Evolutionary conservation across 1,284 basidiomycete species (phyloP), one percentile per base, ranked within the genome.

Genomic region (Sporisorium graminicola): DNA sequence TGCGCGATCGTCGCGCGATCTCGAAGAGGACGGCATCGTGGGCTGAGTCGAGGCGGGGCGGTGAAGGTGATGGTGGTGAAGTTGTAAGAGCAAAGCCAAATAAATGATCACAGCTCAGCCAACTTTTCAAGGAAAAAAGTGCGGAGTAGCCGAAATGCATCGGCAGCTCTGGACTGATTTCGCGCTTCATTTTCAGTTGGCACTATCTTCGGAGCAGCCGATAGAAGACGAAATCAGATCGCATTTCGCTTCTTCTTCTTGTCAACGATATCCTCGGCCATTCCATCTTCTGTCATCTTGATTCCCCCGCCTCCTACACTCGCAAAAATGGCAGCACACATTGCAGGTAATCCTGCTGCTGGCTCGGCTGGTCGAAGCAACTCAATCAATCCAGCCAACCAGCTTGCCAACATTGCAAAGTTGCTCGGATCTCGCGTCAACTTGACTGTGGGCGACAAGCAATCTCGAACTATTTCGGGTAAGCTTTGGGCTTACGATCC

Each of bases 401-500:
- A 70, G 49, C 66, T 75, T 5, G 54, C 52, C 60, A 64, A 60
- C 54, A 65, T 75, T 43, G 57, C 68, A 42, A 66, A 66, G 42
- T 50, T 75, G 44, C 73, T 75, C 35, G 73, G 73, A 51, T 65
- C 63, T 29, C 37, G 57, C 29, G 60, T 75, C 49, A 71, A 53
- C 20, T 46, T 75, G 46, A 75, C 73, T 10, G 59, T 77, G 43
- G 75, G 75, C 58, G 68, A 71, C 29, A 71, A 65, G 37, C 63
- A 61, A 40, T 26, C 64, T 10, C 65, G 71, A 7, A 65, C 58
- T 0, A n/a, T 79, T 3, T 67, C 71, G 8, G 83, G 83, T 27
- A 79, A 78, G 27, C 72, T 85, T 12, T 85, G 79, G 80, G 78
- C 82, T 6, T 82, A 80, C 46, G 83, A 85, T 35, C 69, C 76